Conservation (phyloP, 805 yeast species). For the Suhomyces sp. region DNA sequence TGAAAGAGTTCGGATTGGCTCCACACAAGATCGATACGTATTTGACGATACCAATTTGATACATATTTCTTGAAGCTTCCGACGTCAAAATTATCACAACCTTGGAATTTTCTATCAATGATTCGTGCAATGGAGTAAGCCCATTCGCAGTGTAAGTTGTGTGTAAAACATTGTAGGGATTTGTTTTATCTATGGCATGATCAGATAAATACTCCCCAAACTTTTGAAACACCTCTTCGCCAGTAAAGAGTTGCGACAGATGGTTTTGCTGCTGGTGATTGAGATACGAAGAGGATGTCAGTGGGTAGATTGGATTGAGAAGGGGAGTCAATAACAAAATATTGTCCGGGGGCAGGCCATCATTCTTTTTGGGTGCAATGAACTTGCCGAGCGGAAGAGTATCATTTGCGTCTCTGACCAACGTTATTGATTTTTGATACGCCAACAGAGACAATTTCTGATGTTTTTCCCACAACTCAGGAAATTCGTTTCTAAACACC, state of each 20-base stretch:
- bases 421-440: conserved; percentile 50
- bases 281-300: conserved; percentile 6
- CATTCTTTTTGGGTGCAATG: conserved; percentile 22
- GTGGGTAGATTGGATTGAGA: conserved; percentile 32
- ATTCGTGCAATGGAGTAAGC: conserved; percentile 53
- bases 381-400: conserved; percentile 47
- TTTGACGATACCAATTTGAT: conserved; percentile 59
- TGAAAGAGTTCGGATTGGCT: conserved; percentile 35
- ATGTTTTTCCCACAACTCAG: conserved; percentile 42
- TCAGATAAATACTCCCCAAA: conserved; percentile 48
- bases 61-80: conserved; percentile 58
- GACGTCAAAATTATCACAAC: conserved; percentile 54
- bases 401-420: conserved; percentile 53
- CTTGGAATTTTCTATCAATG: conserved; percentile 49
- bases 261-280: conserved; percentile 4
- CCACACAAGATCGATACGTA: conserved; percentile 56
- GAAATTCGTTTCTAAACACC: conserved; percentile 26
- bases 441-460: conserved; percentile 43
- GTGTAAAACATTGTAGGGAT: conserved; percentile 49
- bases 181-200: conserved; percentile 23
- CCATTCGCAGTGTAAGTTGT: conserved; percentile 59
- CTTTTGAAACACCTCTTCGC: conserved; percentile 52
- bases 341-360: conserved; percentile 15
- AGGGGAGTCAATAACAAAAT: conserved; percentile 38
- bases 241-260: conserved; percentile 26